These are phyloP conservation scores for Trypanosoma congolense DNA, from an alignment of 208 protist species.

Conservation along the genomic window DNA sequence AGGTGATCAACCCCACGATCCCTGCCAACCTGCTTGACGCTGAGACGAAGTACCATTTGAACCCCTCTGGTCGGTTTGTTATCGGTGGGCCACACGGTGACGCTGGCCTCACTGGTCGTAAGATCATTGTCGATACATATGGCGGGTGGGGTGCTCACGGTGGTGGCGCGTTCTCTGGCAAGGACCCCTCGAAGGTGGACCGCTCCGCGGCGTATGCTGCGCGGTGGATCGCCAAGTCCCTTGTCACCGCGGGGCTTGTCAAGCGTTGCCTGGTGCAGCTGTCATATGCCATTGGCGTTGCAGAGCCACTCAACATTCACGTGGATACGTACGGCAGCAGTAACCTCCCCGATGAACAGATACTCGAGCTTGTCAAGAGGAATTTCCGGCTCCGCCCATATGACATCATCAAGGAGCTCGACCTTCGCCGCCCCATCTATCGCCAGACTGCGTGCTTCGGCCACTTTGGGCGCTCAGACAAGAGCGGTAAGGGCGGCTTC, in stretches of 20 bases:
- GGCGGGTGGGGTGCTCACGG: neutral
- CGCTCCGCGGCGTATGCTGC: neutral
- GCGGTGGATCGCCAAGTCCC: slow-evolving; percentile 1
- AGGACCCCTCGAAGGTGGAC: neutral
- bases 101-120: neutral
- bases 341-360: neutral
- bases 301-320: neutral
- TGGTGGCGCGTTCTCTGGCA: neutral
- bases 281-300: neutral
- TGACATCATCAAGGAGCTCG: slow-evolving; percentile 1
- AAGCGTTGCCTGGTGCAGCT: neutral
- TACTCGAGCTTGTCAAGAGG: neutral
- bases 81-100: neutral
- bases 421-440: neutral
- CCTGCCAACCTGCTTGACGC: neutral
- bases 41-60: neutral
- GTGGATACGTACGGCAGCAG: neutral
- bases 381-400: neutral
- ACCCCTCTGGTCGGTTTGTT: neutral
- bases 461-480: neutral
- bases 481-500: neutral
- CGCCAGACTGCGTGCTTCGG: neutral
- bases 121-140: neutral
- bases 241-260: neutral
- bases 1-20: neutral